Conservation (phyloP, 148 eudicot species). For the Vaccinium darrowii region DNA sequence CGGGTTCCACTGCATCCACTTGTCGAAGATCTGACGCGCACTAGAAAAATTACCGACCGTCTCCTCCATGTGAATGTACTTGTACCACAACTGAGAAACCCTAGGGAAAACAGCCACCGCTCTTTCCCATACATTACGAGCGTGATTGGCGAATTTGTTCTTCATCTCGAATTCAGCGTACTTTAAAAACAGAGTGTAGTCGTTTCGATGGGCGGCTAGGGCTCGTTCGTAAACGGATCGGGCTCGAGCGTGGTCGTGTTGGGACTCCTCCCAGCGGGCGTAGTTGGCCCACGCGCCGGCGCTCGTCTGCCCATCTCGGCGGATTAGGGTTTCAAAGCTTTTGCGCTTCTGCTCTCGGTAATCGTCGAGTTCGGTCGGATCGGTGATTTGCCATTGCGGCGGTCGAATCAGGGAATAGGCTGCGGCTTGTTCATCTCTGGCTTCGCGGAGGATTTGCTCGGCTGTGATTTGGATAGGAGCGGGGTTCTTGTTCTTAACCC, state of each 20-base stretch:
- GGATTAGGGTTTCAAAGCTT: slow-evolving; percentile 67
- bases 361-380: slow-evolving; percentile 62
- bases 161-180: slow-evolving; percentile 90
- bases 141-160: slow-evolving; percentile 31
- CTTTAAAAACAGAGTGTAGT: slow-evolving; percentile 67
- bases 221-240: slow-evolving; percentile 34
- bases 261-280: slow-evolving; percentile 93
- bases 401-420: slow-evolving; percentile 54
- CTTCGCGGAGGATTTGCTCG: slow-evolving; percentile 87
- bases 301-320: slow-evolving; percentile 62
- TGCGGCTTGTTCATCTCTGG: slow-evolving; percentile 70
- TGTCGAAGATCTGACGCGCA: slow-evolving; percentile 73
- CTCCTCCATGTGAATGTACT: slow-evolving; percentile 72
- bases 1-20: slow-evolving; percentile 90
- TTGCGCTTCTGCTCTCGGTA: slow-evolving; percentile 82
- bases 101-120: neutral
- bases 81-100: neutral
- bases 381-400: slow-evolving; percentile 84
- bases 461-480: slow-evolving; percentile 83
- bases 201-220: slow-evolving; percentile 41
- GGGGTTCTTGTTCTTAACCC: slow-evolving; percentile 90
- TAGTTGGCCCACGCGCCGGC: slow-evolving; percentile 70
- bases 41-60: slow-evolving; percentile 72
- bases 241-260: slow-evolving; percentile 65
- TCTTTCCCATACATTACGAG: neutral